These are phyloP conservation scores for Lodderomyces beijingensis DNA, from an alignment of 1,139 yeast genomes.

Conservation along the genomic window DNA sequence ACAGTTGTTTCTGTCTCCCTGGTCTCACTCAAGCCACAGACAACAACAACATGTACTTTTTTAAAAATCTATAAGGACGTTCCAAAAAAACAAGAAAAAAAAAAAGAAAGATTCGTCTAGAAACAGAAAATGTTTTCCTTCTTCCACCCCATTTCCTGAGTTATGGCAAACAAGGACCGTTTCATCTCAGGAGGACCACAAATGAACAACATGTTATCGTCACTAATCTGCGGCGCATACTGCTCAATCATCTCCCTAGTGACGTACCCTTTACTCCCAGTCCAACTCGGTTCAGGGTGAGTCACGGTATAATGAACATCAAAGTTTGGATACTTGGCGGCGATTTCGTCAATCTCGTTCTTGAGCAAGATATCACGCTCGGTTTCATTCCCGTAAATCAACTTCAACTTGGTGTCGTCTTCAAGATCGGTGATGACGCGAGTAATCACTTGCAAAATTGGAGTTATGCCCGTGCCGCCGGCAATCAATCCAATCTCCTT, in stretches of 20 bases:
- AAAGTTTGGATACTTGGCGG: constrained; percentile 57
- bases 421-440: constrained; percentile 63
- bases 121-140: constrained; percentile 72
- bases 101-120: no score
- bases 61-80: no score
- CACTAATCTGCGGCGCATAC: constrained; percentile 39
- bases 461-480: constrained; percentile 84
- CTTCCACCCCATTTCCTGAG: constrained; percentile 62
- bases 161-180: constrained; percentile 41
- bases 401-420: constrained; percentile 54
- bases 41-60: no score
- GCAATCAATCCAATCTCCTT: constrained; percentile 65
- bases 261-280: constrained; percentile 61
- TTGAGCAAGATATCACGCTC: constrained; percentile 68
- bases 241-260: constrained; percentile 52
- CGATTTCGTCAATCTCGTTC: constrained; percentile 66
- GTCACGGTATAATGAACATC: constrained; percentile 40
- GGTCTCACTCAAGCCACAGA: no score
- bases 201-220: constrained; percentile 51
- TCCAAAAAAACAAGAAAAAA: no score
- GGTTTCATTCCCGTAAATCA: constrained; percentile 69
- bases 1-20: no score
- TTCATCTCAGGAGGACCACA: constrained; percentile 82
- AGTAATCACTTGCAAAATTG: constrained; percentile 65
- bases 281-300: constrained; percentile 45